phyloP scores from a whole-genome alignment of 2,329 filamentous ascomycete species.

The Epichloe festucae region DNA sequence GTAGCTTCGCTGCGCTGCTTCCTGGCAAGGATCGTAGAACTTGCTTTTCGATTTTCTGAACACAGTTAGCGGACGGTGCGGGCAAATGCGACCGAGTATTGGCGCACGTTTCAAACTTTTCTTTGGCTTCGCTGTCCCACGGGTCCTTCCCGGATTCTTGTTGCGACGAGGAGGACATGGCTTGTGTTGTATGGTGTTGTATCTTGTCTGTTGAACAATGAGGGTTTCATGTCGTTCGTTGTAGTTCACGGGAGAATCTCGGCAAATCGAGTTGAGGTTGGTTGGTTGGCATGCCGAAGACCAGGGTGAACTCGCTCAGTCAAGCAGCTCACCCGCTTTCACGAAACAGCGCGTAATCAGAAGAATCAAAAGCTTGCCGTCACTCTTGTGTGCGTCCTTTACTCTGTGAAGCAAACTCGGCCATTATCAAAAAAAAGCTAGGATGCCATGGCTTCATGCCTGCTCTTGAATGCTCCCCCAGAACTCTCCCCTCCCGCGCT shows the following conservation, averaged over 20 bases:
- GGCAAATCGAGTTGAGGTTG: background rate
- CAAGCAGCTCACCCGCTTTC: no score
- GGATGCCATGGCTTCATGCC: background rate
- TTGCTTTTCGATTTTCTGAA: constrained; percentile 75
- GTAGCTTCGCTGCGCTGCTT: constrained; percentile 74
- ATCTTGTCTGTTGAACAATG: background rate
- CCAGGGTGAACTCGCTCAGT: no score
- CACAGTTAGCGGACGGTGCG: background rate
- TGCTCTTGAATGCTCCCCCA: constrained; percentile 10
- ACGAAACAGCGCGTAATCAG: no score
- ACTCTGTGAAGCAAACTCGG: no score
- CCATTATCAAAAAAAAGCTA: no score
- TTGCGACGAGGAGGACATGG: constrained; percentile 2
- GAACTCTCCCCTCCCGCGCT: constrained; percentile 4
- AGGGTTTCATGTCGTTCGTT: constrained; percentile 3
- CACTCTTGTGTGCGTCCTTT: no score
- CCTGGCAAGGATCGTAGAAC: constrained; percentile 91
- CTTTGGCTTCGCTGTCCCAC: constrained; percentile 46
- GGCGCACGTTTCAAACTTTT: constrained; percentile 51
- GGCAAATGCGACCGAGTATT: background rate
- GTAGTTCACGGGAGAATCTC: constrained; percentile 8
- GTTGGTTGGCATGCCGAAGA: no score
- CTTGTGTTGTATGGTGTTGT: background rate
- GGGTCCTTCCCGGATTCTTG: constrained; percentile 21
- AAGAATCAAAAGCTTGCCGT: no score